phyloP scores from a whole-genome alignment of 371 early-diverging fungal genomes.

The Mucor racemosus region DNA sequence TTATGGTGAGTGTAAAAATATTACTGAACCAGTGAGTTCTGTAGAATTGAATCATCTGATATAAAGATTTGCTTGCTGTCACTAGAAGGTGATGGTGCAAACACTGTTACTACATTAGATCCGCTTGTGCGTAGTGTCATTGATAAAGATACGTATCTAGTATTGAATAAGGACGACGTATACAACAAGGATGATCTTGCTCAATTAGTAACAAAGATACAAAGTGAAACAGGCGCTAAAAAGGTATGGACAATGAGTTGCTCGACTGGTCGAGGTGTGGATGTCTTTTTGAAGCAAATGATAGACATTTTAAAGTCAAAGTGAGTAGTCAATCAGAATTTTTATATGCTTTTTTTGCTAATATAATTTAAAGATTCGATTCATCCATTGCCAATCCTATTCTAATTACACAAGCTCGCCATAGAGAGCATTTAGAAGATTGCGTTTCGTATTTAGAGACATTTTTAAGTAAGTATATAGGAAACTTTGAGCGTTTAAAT shows the following conservation, averaged over 20 bases:
- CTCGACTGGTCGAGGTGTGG: slow-evolving; percentile 64
- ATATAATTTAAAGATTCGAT: slow-evolving; percentile 52
- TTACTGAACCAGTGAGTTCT: neutral
- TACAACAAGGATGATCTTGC: slow-evolving; percentile 7
- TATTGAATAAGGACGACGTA: slow-evolving; percentile 73
- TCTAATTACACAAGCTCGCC: slow-evolving; percentile 76
- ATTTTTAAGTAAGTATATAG: slow-evolving; percentile 61
- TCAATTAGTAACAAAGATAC: slow-evolving; percentile 8
- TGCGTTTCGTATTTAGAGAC: slow-evolving; percentile 59
- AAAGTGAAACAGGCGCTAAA: slow-evolving; percentile 26
- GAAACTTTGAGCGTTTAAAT: too few relatives aligned
- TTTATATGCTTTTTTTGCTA: neutral
- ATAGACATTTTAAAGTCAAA: slow-evolving; percentile 55
- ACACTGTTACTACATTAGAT: slow-evolving; percentile 36
- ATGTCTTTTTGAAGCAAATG: slow-evolving; percentile 57
- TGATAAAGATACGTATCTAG: slow-evolving; percentile 61
- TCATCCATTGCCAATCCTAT: slow-evolving; percentile 40
- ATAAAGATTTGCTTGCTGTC: slow-evolving; percentile 59
- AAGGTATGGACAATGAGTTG: slow-evolving; percentile 67
- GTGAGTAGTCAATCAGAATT: slow-evolving; percentile 21
- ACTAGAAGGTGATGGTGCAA: slow-evolving; percentile 4
- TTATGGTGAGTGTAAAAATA: neutral
- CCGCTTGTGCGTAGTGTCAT: slow-evolving; percentile 52
- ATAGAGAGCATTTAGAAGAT: slow-evolving; percentile 69
- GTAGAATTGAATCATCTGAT: slow-evolving; percentile 48